Conservation (phyloP, 768 basidiomycete species). For the Termitomyces sp. region DNA sequence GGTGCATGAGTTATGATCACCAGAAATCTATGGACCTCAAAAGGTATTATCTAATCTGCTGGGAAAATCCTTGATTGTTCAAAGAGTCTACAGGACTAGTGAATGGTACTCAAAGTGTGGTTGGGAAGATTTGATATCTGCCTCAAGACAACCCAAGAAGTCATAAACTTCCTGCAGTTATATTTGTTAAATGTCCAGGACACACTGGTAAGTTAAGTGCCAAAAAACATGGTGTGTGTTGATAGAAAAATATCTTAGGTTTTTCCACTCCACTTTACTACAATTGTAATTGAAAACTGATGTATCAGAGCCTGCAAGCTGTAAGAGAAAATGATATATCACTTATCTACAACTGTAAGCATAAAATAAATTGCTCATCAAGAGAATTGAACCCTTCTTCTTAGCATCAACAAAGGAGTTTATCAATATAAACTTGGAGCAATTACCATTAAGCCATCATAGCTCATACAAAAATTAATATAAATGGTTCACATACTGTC, state of each 20-base stretch:
- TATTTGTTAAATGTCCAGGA: conserved; percentile 4
- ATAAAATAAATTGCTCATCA: no score
- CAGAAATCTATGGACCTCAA: conserved; percentile 16
- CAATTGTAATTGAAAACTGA: no score
- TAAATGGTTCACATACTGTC: no score
- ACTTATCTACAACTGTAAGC: no score
- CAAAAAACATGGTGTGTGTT: not conserved
- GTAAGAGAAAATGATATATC: no score
- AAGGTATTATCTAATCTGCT: not conserved
- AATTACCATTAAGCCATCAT: no score
- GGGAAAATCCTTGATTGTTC: not conserved
- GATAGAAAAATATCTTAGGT: not conserved
- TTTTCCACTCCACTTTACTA: not conserved
- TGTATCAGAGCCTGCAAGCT: no score
- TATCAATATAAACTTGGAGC: no score
- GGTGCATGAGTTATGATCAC: conserved; percentile 21
- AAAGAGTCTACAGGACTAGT: not conserved
- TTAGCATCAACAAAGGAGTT: no score
- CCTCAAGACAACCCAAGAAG: not conserved
- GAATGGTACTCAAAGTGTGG: not conserved
- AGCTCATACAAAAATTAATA: no score
- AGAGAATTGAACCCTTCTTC: no score
- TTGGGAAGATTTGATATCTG: not conserved
- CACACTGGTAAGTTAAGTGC: not conserved
- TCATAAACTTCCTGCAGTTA: conserved; percentile 2